phyloP scores from a whole-genome alignment of 768 basidiomycete species.

The Agaricus blazei region DNA sequence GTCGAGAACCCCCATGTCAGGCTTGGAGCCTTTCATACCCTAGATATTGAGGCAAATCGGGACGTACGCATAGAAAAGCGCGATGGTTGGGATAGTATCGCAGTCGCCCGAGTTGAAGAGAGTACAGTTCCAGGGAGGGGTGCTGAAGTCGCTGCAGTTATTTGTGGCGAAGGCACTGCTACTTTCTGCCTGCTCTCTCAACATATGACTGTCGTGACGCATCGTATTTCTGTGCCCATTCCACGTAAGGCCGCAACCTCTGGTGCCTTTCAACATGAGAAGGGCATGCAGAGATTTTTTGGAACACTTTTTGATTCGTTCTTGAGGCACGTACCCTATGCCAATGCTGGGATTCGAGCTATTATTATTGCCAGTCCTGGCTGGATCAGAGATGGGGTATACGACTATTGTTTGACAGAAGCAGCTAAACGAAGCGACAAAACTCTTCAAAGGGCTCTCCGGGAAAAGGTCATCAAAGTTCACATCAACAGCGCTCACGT shows the following conservation, averaged over 20 bases:
- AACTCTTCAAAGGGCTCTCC: conserved; percentile 62
- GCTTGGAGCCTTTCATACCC: conserved; percentile 90
- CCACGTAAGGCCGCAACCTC: conserved; percentile 87
- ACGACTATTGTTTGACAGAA: conserved; percentile 78
- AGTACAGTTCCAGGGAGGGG: conserved; percentile 90
- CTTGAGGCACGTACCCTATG: conserved; percentile 85
- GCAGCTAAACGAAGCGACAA: conserved; percentile 82
- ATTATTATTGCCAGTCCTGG: conserved; percentile 97
- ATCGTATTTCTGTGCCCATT: conserved; percentile 83
- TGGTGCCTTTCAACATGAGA: conserved; percentile 84
- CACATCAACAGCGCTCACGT: conserved; percentile 94
- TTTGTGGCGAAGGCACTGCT: conserved; percentile 94
- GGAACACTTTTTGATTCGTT: conserved; percentile 82
- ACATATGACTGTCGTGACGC: conserved; percentile 92
- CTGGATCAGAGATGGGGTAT: conserved; percentile 88
- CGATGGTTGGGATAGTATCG: conserved; percentile 91
- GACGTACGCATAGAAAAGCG: conserved; percentile 86
- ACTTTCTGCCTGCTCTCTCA: conserved; percentile 93
- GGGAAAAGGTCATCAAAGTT: conserved; percentile 84
- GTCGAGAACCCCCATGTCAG: conserved; percentile 87
- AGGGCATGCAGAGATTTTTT: conserved; percentile 83
- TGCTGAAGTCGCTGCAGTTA: conserved; percentile 93
- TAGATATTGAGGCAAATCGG: conserved; percentile 88
- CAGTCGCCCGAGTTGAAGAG: conserved; percentile 76
- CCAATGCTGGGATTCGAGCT: conserved; percentile 65